Evolutionary conservation across 2,329 filamentous ascomycete species (phyloP).

Genomic region (Calonectria fujianensis): DNA sequence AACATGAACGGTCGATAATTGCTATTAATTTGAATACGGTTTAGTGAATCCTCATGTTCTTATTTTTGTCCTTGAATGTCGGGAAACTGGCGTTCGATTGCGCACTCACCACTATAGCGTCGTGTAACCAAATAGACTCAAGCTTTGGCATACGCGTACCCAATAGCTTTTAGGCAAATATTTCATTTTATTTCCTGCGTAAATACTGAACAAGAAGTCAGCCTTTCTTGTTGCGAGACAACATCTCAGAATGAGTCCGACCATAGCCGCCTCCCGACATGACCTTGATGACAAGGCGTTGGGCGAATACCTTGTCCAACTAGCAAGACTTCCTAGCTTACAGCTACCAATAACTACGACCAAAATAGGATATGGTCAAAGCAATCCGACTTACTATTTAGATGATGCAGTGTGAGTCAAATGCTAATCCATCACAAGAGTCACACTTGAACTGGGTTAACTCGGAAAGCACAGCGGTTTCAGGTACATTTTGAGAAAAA

Average conservation of each 20-base stretch:
- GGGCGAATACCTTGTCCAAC: conserved; percentile 6
- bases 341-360: conserved; percentile 19
- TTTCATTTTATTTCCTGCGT: not conserved
- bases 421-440: no score
- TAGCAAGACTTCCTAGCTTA: not conserved
- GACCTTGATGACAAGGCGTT: conserved; percentile 27
- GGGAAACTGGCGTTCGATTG: not conserved
- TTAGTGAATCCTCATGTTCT: not conserved
- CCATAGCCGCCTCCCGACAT: not conserved
- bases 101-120: not conserved
- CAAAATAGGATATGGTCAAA: conserved; percentile 39
- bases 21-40: not conserved
- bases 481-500: conserved; percentile 42
- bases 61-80: not conserved
- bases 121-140: not conserved
- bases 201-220: not conserved
- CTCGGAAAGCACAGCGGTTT: not conserved
- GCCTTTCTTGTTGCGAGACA: not conserved
- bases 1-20: not conserved
- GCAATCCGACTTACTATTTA: conserved; percentile 38
- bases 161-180: not conserved
- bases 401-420: conserved; percentile 30
- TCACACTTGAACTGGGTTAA: not conserved
- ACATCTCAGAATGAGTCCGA: not conserved
- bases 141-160: not conserved